A percentile compares a stretch with the other conserved stretches of the same genome.
Conservation (phyloP, 78 protist genomes). For the Monocercomonoides exilis region DNA sequence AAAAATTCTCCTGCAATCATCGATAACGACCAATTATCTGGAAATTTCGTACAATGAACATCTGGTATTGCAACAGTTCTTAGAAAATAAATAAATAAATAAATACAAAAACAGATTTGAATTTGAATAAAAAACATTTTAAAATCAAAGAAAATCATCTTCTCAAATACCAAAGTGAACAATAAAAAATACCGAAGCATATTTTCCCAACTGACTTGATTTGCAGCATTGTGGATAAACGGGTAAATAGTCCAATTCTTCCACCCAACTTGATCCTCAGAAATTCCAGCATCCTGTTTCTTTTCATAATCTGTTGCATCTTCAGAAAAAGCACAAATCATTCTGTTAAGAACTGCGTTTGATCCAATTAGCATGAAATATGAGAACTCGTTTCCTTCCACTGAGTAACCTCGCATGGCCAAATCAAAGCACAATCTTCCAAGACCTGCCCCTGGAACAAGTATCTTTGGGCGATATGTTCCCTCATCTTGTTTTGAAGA, state of each 20-base stretch:
- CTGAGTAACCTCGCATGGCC: constrained; percentile 9
- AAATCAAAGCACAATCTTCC: constrained; percentile 32
- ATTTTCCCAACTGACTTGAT: neutral
- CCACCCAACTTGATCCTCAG: neutral
- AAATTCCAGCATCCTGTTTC: neutral
- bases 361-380: constrained; percentile 8
- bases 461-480: neutral
- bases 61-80: neutral
- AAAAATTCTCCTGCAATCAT: neutral
- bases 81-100: no score
- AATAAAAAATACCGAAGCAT: neutral
- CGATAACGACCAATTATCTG: neutral
- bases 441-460: constrained; percentile 39
- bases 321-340: neutral
- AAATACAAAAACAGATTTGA: no score
- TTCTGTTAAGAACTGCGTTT: neutral
- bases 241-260: neutral
- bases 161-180: neutral
- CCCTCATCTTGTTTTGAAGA: no score
- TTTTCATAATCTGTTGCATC: neutral
- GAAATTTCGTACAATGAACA: neutral
- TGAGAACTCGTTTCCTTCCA: neutral
- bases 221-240: neutral
- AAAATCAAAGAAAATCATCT: no score
- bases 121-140: no score